Evolutionary conservation across 306 rosid genomes (phyloP).

Genomic region (Quercus wislizeni): DNA sequence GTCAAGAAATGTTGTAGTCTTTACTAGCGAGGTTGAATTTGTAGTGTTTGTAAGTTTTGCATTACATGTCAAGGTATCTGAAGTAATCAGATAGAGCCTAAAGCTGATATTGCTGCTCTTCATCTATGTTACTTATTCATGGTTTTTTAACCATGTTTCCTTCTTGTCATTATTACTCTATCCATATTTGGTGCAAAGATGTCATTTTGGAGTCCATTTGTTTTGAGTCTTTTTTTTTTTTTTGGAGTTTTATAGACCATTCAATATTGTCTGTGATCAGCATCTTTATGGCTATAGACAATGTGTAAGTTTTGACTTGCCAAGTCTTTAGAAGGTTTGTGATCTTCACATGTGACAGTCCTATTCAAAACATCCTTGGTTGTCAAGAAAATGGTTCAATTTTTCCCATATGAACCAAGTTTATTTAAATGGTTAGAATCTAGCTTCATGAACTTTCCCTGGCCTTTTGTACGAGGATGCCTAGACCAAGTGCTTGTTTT

Average conservation of each 20-base stretch:
- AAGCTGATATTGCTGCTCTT: background rate
- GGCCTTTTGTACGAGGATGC: background rate
- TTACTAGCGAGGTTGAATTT: background rate
- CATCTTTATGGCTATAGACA: background rate
- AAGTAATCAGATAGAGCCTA: background rate
- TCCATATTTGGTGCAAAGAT: background rate
- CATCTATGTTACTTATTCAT: background rate
- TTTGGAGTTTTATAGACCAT: background rate
- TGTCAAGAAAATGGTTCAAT: background rate
- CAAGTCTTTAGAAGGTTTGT: constrained; percentile 2
- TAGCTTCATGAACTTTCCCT: background rate
- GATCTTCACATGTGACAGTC: background rate
- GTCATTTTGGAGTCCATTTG: background rate
- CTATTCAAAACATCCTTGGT: background rate
- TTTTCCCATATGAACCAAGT: background rate
- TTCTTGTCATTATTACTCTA: background rate
- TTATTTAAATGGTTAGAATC: background rate
- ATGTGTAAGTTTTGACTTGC: background rate
- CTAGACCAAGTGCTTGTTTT: background rate
- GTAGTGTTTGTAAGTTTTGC: background rate
- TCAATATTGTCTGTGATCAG: background rate
- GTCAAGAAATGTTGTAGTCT: background rate
- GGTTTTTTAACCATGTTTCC: background rate
- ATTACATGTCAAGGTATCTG: background rate
- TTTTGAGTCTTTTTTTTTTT: background rate